Base-by-base conservation (phyloP, 805 yeast genomes). In the Spathaspora boniae region DNA sequence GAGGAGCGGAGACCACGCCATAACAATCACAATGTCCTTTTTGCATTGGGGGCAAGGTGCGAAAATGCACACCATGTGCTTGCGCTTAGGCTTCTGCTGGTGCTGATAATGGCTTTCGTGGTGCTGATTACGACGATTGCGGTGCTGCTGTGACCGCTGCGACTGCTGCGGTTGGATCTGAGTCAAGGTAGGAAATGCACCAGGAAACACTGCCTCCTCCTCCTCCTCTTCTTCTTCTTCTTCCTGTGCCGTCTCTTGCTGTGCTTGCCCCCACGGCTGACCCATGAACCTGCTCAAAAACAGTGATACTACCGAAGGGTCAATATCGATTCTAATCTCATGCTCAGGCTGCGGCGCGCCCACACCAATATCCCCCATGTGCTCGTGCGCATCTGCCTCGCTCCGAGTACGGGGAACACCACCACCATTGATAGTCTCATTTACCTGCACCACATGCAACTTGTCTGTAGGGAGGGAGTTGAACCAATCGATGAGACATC, bases 21-120 rank as follows among this genome's bases (percentile, higher is more conserved):
- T 53, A 21, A 51, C 43, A 43, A 67, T 65, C 7, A 50, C 39
- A 30, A 67, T 58, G 18, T 56, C 54, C 17, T 50, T 45, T 36
- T 64, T 64, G 40, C 72, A 67, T 40, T 67, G 72, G 3, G 72
- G 71, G 37, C 72, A 67, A 5, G 60, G 46, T 5, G 65, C 59
- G 21, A 58, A 35, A 8, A 58, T 38, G 11, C 46, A 41, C 16
- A 48, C 50, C 20, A 33, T 26, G 23, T 38, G 17, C 5, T 29
- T n/a, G 16, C 6, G 16, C 9, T 16, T 4, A 17, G 15, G 11
- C 16, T 25, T 17, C 20, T 16, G 5, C 8, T 16, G 5, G 12
- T 16, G 11, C 18, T 6, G 6, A n/a, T 23, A 20, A 21, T n/a
- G n/a, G n/a, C n/a, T n/a, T n/a, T n/a, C n/a, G n/a, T n/a, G n/a